Percentiles rank a stretch among this genome's conserved stretches.
These are phyloP conservation scores for Mrakia blollopis DNA, from an alignment of 768 basidiomycete species.

Conservation along the genomic window DNA sequence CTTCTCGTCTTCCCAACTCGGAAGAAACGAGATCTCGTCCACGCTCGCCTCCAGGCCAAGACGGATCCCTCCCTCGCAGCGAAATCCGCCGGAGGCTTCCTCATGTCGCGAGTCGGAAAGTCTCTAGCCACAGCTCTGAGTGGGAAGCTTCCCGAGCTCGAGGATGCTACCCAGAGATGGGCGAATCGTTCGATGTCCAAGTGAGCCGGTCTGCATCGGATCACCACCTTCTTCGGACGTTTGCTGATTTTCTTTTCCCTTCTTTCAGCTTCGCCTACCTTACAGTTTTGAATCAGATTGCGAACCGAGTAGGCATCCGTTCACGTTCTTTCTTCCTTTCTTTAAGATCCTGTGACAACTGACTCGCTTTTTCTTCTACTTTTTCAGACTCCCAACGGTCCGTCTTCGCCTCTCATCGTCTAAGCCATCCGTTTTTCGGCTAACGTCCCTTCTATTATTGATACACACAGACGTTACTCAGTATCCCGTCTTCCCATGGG, in stretches of 20 bases:
- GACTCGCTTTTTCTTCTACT: neutral
- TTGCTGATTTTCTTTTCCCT: neutral
- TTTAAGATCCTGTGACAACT: neutral
- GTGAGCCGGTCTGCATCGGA: conserved; percentile 48
- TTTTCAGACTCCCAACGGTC: conserved; percentile 63
- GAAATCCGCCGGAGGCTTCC: conserved; percentile 49
- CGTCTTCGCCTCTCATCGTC: too few species aligned
- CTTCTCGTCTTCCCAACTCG: conserved; percentile 74
- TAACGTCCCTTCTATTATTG: too few species aligned
- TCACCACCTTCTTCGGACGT: neutral
- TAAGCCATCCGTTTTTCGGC: too few species aligned
- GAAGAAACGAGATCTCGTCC: conserved; percentile 52
- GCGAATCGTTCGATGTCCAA: conserved; percentile 87
- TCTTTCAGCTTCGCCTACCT: conserved; percentile 71
- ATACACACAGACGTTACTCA: conserved; percentile 65
- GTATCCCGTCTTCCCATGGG: conserved; percentile 85
- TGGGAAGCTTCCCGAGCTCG: conserved; percentile 41
- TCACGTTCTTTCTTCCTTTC: neutral
- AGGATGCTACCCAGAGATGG: conserved; percentile 58
- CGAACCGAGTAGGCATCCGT: conserved; percentile 54
- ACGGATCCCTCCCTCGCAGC: conserved; percentile 53
- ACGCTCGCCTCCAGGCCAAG: conserved; percentile 44
- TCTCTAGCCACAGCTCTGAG: conserved; percentile 33
- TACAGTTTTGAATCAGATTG: conserved; percentile 82
- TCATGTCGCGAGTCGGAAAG: conserved; percentile 41